Conservation (phyloP, 495 filamentous ascomycete species). For the Penicillium arizonense region DNA sequence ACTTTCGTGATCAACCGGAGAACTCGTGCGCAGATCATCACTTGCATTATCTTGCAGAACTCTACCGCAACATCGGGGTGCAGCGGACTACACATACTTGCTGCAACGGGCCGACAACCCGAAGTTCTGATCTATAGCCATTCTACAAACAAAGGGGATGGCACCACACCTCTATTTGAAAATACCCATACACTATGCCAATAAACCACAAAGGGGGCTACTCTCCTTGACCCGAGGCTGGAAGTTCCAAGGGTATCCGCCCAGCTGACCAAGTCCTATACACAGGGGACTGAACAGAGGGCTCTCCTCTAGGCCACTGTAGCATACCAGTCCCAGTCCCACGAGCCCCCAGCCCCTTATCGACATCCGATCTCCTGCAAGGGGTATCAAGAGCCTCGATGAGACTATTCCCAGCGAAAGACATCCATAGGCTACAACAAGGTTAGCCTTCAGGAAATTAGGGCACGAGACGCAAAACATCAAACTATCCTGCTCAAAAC, state of each 20-base stretch:
- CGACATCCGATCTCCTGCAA: conserved; percentile 22
- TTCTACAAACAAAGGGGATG: too few relatives aligned
- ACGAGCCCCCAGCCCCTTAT: not conserved
- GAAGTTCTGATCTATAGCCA: too few relatives aligned
- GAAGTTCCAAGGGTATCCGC: too few relatives aligned
- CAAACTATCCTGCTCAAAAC: not conserved
- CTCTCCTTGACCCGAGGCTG: too few relatives aligned
- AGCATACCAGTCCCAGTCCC: not conserved
- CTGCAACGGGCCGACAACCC: conserved; percentile 1
- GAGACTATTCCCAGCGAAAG: conserved; percentile 2
- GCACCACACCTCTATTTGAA: too few relatives aligned
- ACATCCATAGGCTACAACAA: conserved; percentile 13
- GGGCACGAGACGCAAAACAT: conserved; percentile 8
- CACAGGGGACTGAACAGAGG: not conserved
- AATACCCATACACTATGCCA: too few relatives aligned
- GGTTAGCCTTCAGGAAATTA: not conserved
- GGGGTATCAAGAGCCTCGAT: conserved; percentile 14
- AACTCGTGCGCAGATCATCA: conserved; percentile 6
- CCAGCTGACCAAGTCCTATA: too few relatives aligned
- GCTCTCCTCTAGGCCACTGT: not conserved
- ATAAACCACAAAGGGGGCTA: too few relatives aligned
- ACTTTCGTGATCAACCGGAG: not conserved
- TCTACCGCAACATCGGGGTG: conserved; percentile 11
- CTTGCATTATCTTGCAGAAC: conserved; percentile 14
- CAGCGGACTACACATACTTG: conserved; percentile 6